Conservation (phyloP, 306 rosid species). For the Lupinus albus region DNA sequence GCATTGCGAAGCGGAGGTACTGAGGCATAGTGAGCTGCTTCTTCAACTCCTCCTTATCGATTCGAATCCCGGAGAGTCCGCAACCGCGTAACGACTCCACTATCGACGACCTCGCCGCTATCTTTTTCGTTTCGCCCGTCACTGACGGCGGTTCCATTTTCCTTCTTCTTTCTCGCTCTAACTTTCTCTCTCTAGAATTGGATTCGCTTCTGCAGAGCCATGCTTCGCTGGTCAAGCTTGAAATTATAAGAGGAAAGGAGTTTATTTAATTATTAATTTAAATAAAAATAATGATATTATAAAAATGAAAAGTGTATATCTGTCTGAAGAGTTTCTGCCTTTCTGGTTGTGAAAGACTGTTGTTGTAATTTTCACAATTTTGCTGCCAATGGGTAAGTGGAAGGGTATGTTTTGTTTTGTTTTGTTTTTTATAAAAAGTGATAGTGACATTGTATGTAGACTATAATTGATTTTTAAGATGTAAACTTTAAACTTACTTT, state of each 20-base stretch:
- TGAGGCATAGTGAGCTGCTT: slow-evolving; percentile 73
- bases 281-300: background rate
- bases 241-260: background rate
- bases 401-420: too few relatives aligned
- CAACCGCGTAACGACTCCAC: slow-evolving; percentile 69
- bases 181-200: background rate
- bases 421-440: too few relatives aligned
- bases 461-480: too few relatives aligned
- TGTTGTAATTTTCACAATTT: background rate
- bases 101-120: slow-evolving; percentile 58
- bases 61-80: slow-evolving; percentile 66
- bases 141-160: slow-evolving; percentile 55
- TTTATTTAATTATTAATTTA: background rate
- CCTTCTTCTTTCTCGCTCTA: background rate
- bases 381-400: background rate
- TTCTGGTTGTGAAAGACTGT: too few relatives aligned
- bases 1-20: slow-evolving; percentile 82
- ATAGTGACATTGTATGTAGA: too few relatives aligned
- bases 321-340: too few relatives aligned
- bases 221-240: background rate
- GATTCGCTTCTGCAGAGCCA: slow-evolving; percentile 31
- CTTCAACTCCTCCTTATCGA: slow-evolving; percentile 79
- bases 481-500: too few relatives aligned
- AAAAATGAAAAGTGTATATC: background rate
- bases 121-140: slow-evolving; percentile 48